Evolutionary conservation across 495 filamentous ascomycete species (phyloP).

Genomic region (Penicillium simplicissimum): DNA sequence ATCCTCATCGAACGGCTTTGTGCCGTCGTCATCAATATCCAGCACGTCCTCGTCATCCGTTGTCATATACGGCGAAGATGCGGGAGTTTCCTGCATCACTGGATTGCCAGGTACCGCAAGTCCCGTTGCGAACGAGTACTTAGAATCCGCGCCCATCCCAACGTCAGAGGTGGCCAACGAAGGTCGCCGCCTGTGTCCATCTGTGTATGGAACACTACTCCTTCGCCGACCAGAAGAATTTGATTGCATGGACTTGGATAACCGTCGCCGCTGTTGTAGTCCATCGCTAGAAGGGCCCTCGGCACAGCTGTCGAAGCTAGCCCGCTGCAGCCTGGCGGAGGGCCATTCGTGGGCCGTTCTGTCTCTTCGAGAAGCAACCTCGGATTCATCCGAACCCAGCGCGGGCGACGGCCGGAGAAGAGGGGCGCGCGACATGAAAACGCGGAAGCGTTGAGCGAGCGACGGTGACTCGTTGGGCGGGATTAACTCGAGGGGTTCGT

Average conservation of each 20-base stretch:
- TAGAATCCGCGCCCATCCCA: constrained; percentile 33
- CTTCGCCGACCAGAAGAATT: constrained; percentile 20
- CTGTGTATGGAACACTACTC: constrained; percentile 18
- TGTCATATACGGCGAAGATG: constrained; percentile 21
- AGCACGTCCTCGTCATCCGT: constrained; percentile 29
- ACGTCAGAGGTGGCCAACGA: constrained; percentile 31
- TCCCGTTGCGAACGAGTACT: constrained; percentile 33
- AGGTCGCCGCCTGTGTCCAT: constrained; percentile 22
- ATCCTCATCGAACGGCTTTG: constrained; percentile 28
- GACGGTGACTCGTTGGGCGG: constrained; percentile 17
- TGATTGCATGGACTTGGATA: constrained; percentile 17
- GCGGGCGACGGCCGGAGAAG: constrained; percentile 61
- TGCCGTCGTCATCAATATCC: constrained; percentile 29
- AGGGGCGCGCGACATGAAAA: constrained; percentile 55
- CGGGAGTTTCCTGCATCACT: constrained; percentile 24
- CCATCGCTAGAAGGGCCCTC: constrained; percentile 21
- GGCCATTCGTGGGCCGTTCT: not conserved
- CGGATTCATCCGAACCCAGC: constrained; percentile 37
- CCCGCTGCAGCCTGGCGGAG: not conserved
- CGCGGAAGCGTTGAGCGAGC: constrained; percentile 20
- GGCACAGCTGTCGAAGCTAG: constrained; percentile 18
- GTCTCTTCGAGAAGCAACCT: not conserved
- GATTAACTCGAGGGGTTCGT: constrained; percentile 17
- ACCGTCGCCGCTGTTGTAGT: not conserved
- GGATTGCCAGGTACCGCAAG: constrained; percentile 28